Percentiles rank a stretch among this genome's conserved stretches.
phyloP scores from a whole-genome alignment of 2,329 filamentous ascomycete species.

The Trichoderma aggressivum region DNA sequence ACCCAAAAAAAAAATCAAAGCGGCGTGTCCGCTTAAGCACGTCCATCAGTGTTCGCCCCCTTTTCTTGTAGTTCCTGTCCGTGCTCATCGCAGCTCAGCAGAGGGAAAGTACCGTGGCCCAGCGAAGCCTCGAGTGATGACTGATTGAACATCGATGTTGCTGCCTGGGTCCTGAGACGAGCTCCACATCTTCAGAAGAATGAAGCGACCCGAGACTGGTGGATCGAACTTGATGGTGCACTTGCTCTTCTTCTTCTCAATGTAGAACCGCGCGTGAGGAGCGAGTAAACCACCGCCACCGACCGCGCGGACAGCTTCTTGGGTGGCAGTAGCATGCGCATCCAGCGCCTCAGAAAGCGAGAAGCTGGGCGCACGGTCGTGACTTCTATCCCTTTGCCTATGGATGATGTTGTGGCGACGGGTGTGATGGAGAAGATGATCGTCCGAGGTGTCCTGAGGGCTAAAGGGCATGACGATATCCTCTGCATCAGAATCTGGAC shows the following conservation, averaged over 20 bases:
- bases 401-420: constrained; percentile 24
- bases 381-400: constrained; percentile 22
- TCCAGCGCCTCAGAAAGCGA: constrained; percentile 39
- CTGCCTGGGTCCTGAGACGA: constrained; percentile 59
- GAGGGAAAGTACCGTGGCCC: constrained; percentile 82
- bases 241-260: constrained; percentile 76
- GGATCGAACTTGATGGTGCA: constrained; percentile 85
- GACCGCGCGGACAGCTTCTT: constrained; percentile 55
- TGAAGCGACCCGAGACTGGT: constrained; percentile 75
- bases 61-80: neutral
- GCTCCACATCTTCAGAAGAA: constrained; percentile 88
- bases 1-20: neutral
- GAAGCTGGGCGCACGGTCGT: constrained; percentile 21
- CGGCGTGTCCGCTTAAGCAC: neutral
- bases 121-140: constrained; percentile 78
- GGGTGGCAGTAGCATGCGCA: constrained; percentile 51
- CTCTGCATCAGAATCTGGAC: constrained; percentile 39
- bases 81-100: constrained; percentile 53
- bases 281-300: constrained; percentile 60
- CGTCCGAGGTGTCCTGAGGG: constrained; percentile 27
- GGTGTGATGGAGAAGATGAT: constrained; percentile 26
- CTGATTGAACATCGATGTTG: constrained; percentile 88
- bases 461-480: constrained; percentile 27
- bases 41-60: neutral
- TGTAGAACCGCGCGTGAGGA: constrained; percentile 79